Evolutionary conservation across 2,329 filamentous ascomycete species (phyloP), one percentile per base, ranked within the genome.

Genomic region (Epichloe brachyelytri): DNA sequence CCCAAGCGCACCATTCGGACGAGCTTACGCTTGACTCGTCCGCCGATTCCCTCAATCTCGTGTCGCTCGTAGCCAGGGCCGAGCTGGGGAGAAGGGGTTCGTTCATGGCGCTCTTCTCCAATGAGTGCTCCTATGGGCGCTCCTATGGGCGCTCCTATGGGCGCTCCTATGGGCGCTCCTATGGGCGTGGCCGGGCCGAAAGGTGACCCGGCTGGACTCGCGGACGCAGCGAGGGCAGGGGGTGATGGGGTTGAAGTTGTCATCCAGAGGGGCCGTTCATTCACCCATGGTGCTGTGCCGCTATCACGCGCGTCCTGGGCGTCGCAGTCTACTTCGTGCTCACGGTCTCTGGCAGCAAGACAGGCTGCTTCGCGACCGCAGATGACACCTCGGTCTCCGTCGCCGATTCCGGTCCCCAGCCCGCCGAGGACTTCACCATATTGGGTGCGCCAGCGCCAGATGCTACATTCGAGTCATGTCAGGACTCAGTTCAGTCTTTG

Each of bases 31-130:
- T 95, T 95, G 49, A 96, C 80, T 14, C 85, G 78, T 0, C 90
- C 90, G 11, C 90, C 90, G 43, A 96, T 86, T 2, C 90, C 90
- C 61, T 95, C 88, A 54, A 96, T 86, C 67, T 96, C 90, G 62
- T 95, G 89, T 41, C 86, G 77, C 51, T 82, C 77, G 62, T 95
- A 96, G 3, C 89, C 89, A 0, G 86, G 75, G 53, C 84, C 71
- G 57, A 76, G 75, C 65, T 78, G 68, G 51, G 72, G 67, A 17
- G 70, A 73, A 14, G 74, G 71, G 26, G 73, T 76, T 34, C 73
- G 67, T 38, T 67, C 58, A 22, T 65, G 56, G 7, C 62, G 59
- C 15, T 65, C 57, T 39, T 66, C 62, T 11, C 63, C 64, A 11
- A 66, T 57, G 6, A 64, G 56, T 2, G 53, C 52, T 17, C 59